Base-by-base conservation (phyloP, 176 grass and related monocot species). In the Ampelocalamus luodianensis region DNA sequence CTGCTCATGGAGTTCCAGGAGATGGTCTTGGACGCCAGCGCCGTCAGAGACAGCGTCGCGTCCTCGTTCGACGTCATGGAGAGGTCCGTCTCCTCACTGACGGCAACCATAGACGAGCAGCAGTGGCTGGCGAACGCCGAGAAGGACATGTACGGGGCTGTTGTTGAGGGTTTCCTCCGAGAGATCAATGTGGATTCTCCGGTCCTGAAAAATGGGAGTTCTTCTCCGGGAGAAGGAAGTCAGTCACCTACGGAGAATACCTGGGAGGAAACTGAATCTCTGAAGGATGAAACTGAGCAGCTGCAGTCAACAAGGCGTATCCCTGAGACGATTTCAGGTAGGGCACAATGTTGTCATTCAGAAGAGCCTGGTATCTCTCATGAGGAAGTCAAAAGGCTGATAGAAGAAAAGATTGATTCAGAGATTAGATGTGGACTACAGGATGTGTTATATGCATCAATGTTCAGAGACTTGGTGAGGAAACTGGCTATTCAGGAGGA, bases 1-100 rank as follows among this genome's bases (percentile, higher is more conserved):
- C 63, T 92, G 61, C 81, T 83, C 46, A 86, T 86, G 87, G 85
- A 87, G 72, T 90, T 88, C 61, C 82, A 92, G 74, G 93, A 95
- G 73, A 90, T 92, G 78, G 76, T 86, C 74, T 46, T 78, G 14
- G 82, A 92, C 77, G 67, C 84, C 17, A 77, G 83, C 18, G 62
- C 79, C 13, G 77, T 95, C 9, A 88, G 74, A 46, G 68, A 87
- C 71, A 79, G 69, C 27, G 72, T 95, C 27, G 76, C 86, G 23
- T 92, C 82, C 39, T 92, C 90, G 69, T 89, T 95, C 58, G 75
- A 81, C 49, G 80, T 71, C 5, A 85, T 95, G 56, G 82, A 71
- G 63, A 82, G 48, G 14, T 90, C 90, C 1, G 76, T 81, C 23
- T 56, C 66, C 14, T 71, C 79, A 20, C 82, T 89, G 56, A 81